These are phyloP conservation scores for Umbilicaria muhlenbergii DNA, from an alignment of 495 filamentous ascomycete genomes.

Conservation along the genomic window DNA sequence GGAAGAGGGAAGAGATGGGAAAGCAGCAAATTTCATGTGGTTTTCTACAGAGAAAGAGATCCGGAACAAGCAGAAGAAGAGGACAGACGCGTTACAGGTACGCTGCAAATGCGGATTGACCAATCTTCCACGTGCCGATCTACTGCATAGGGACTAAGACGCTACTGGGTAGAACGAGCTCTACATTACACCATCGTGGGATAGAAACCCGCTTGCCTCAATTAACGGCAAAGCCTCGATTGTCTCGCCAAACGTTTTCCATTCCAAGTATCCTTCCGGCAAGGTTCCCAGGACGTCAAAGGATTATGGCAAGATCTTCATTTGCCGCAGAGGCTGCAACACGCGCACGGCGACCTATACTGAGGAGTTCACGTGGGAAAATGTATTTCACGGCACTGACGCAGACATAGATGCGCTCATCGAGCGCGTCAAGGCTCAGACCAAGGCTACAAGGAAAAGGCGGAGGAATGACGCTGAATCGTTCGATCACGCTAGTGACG, in stretches of 20 bases:
- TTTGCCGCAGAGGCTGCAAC: slow-evolving; percentile 82
- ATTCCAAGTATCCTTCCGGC: slow-evolving; percentile 55
- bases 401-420: slow-evolving; percentile 43
- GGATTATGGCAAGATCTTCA: slow-evolving; percentile 75
- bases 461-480: slow-evolving; percentile 24
- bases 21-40: slow-evolving; percentile 70
- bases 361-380: slow-evolving; percentile 82
- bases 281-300: slow-evolving; percentile 54
- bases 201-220: slow-evolving; percentile 70
- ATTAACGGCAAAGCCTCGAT: slow-evolving; percentile 81
- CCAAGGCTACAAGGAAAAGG: slow-evolving; percentile 53
- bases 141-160: not conserved
- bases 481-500: slow-evolving; percentile 28
- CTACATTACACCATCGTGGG: slow-evolving; percentile 74
- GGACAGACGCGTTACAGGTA: slow-evolving; percentile 61
- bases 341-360: slow-evolving; percentile 81
- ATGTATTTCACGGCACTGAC: slow-evolving; percentile 52
- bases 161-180: slow-evolving; percentile 54
- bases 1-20: slow-evolving; percentile 38
- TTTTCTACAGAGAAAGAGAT: slow-evolving; percentile 87
- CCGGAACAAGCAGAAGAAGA: slow-evolving; percentile 63
- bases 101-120: slow-evolving; percentile 33
- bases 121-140: not conserved
- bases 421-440: slow-evolving; percentile 48
- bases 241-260: slow-evolving; percentile 54